phyloP scores from a whole-genome alignment of 129 eudicot genomes.

The Deinandra increscens region DNA sequence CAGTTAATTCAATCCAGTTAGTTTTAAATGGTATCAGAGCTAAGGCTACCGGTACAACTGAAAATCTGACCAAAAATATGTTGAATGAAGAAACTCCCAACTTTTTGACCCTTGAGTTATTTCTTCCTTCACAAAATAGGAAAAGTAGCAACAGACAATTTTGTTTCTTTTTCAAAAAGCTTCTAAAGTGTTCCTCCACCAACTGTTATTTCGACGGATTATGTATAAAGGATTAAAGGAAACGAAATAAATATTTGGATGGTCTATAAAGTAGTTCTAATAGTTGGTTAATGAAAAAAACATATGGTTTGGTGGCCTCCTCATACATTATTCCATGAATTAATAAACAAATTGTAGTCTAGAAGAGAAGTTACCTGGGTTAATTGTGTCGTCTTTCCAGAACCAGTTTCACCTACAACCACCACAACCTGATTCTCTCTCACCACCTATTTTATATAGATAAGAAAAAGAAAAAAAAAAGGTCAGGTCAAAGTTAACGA shows the following conservation, averaged over 20 bases:
- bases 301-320: neutral
- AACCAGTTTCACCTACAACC: constrained; percentile 89
- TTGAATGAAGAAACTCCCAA: neutral
- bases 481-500: neutral
- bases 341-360: neutral
- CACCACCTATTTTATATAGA: constrained; percentile 40
- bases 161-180: neutral
- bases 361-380: constrained; percentile 50
- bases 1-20: too few relatives aligned
- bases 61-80: neutral
- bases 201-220: neutral
- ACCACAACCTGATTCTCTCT: constrained; percentile 78
- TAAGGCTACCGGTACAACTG: too few relatives aligned
- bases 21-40: too few relatives aligned
- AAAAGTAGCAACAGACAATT: neutral
- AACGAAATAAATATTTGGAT: constrained; percentile 1
- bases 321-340: neutral
- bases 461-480: neutral
- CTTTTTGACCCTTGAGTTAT: neutral
- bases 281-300: neutral
- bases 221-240: neutral
- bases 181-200: neutral
- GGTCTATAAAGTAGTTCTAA: neutral
- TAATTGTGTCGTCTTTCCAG: constrained; percentile 82
- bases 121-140: neutral